phyloP scores from a whole-genome alignment of 2,329 filamentous ascomycete genomes.

The Davidsoniella australis region DNA sequence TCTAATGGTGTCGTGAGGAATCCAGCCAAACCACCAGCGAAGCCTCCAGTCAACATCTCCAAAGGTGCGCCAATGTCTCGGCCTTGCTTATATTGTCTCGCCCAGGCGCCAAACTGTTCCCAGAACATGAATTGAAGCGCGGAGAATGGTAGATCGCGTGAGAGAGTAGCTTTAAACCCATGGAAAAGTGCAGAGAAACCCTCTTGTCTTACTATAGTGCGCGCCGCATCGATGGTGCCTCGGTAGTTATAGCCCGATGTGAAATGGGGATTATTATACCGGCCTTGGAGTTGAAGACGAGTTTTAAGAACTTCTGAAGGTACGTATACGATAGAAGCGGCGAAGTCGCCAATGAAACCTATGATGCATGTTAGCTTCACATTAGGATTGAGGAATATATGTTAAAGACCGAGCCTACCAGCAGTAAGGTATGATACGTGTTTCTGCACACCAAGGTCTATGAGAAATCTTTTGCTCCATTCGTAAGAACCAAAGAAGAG shows the following conservation, averaged over 20 bases:
- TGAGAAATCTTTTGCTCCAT: slow-evolving; percentile 76
- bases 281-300: slow-evolving; percentile 84
- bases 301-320: slow-evolving; percentile 97
- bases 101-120: slow-evolving; percentile 77
- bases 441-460: slow-evolving; percentile 68
- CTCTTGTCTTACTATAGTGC: slow-evolving; percentile 70
- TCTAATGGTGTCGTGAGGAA: slow-evolving; percentile 91
- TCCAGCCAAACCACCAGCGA: slow-evolving; percentile 80
- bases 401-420: slow-evolving; percentile 32
- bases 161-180: slow-evolving; percentile 92
- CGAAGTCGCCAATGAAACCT: slow-evolving; percentile 88
- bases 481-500: slow-evolving; percentile 96
- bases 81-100: slow-evolving; percentile 59
- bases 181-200: slow-evolving; percentile 78
- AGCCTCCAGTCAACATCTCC: slow-evolving; percentile 77
- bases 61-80: slow-evolving; percentile 71
- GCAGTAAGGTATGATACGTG: slow-evolving; percentile 73
- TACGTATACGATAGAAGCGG: slow-evolving; percentile 84
- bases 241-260: slow-evolving; percentile 91
- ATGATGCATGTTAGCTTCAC: slow-evolving; percentile 1
- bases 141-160: slow-evolving; percentile 87
- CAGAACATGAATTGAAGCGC: slow-evolving; percentile 97
- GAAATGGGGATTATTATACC: slow-evolving; percentile 89
- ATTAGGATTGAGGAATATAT: slow-evolving; percentile 11
- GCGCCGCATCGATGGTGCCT: slow-evolving; percentile 64